Conservation (phyloP, 805 yeast genomes). For the Hanseniaspora hatyaiensis region DNA sequence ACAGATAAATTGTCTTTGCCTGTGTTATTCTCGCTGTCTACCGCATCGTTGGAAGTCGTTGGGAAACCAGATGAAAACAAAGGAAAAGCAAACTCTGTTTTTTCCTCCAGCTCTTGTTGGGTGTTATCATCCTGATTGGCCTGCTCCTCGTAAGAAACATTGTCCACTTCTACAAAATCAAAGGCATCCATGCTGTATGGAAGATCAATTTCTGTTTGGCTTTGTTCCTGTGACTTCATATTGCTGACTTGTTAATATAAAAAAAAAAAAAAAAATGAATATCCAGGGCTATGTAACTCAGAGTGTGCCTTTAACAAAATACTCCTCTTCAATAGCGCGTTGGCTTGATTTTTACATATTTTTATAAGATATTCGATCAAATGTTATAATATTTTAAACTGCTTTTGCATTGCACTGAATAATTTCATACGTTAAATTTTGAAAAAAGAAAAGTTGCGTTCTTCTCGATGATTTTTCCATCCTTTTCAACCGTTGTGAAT, state of each 20-base stretch:
- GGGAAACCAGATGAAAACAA: constrained; percentile 9
- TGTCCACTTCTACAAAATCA: constrained; percentile 14
- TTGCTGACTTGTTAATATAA: background rate
- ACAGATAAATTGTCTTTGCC: background rate
- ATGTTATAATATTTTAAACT: too few relatives aligned
- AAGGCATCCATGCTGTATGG: constrained; percentile 1
- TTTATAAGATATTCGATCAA: too few relatives aligned
- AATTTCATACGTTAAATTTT: too few relatives aligned
- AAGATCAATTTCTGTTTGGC: background rate
- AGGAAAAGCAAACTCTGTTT: constrained; percentile 14
- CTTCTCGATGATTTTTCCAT: too few relatives aligned
- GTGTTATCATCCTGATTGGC: background rate
- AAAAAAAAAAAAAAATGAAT: background rate
- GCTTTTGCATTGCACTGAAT: too few relatives aligned
- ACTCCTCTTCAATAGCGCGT: too few relatives aligned
- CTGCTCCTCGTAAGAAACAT: background rate
- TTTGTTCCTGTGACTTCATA: background rate
- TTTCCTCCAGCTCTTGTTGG: background rate
- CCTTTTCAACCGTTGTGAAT: too few relatives aligned
- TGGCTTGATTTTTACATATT: too few relatives aligned
- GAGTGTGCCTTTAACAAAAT: too few relatives aligned
- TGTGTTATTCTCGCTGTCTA: background rate
- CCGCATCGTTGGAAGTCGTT: background rate
- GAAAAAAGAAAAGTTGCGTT: too few relatives aligned
- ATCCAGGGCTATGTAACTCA: too few relatives aligned